Percentiles rank a stretch among this genome's conserved stretches.
Conservation (phyloP, 495 filamentous ascomycete species). For the Aspergillus coremiiformis region DNA sequence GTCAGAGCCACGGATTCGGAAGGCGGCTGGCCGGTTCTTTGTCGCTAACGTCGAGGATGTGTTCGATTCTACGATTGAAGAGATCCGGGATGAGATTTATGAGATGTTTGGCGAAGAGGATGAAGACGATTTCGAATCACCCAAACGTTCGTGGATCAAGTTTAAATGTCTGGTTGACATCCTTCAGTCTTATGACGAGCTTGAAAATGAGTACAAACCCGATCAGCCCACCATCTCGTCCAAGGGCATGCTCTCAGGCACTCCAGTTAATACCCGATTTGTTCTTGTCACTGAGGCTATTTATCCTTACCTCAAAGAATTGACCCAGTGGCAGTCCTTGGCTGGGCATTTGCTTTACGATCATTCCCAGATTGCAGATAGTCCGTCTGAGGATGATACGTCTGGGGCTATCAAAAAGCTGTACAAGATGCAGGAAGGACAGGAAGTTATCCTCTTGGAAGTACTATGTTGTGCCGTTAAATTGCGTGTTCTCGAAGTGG, state of each 20-base stretch:
- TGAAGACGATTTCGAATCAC: constrained; percentile 65
- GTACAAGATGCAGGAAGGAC: constrained; percentile 65
- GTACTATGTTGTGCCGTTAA: constrained; percentile 75
- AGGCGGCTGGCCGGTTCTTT: constrained; percentile 84
- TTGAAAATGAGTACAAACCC: constrained; percentile 41
- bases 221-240: constrained; percentile 18
- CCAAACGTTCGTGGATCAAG: constrained; percentile 77
- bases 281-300: constrained; percentile 77
- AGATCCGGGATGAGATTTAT: constrained; percentile 74
- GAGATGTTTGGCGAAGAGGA: constrained; percentile 55
- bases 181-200: constrained; percentile 66
- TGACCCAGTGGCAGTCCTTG: constrained; percentile 80
- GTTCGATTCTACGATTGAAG: constrained; percentile 71
- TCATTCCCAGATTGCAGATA: constrained; percentile 54
- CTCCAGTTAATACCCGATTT: constrained; percentile 64
- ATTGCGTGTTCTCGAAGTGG: constrained; percentile 50
- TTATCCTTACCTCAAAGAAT: constrained; percentile 69
- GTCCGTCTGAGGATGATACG: constrained; percentile 46
- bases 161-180: constrained; percentile 84
- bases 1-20: constrained; percentile 70
- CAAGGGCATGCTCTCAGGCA: constrained; percentile 34
- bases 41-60: constrained; percentile 74
- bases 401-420: constrained; percentile 51
- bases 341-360: constrained; percentile 89
- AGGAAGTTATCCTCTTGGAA: constrained; percentile 80